phyloP scores from a whole-genome alignment of 2,329 filamentous ascomycete species.

The Aspergillus sp. region DNA sequence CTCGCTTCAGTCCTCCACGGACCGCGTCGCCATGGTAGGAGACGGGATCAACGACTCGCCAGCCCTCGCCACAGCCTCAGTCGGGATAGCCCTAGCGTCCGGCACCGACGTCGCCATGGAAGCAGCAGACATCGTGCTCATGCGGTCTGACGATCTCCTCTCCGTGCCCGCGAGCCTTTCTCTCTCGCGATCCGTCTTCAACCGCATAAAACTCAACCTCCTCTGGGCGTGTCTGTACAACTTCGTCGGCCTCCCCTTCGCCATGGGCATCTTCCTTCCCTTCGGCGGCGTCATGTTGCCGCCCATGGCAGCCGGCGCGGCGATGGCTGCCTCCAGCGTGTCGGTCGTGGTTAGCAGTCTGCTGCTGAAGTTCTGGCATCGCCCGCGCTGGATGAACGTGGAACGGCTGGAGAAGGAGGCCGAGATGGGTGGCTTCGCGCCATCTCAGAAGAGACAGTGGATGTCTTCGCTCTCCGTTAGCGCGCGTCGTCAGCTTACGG shows the following conservation, averaged over 20 bases:
- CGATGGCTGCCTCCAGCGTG: slow-evolving; percentile 86
- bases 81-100: slow-evolving; percentile 85
- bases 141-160: slow-evolving; percentile 84
- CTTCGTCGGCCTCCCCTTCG: slow-evolving; percentile 79
- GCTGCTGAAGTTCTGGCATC: slow-evolving; percentile 74
- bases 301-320: slow-evolving; percentile 86
- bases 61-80: slow-evolving; percentile 80
- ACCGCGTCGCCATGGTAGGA: slow-evolving; percentile 89
- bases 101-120: slow-evolving; percentile 98
- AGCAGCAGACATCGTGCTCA: slow-evolving; percentile 89
- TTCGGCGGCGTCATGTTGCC: slow-evolving; percentile 74
- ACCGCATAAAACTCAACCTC: slow-evolving; percentile 86
- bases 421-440: slow-evolving; percentile 13
- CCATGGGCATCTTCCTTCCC: slow-evolving; percentile 92
- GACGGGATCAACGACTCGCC: slow-evolving; percentile 98
- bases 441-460: slow-evolving; percentile 21
- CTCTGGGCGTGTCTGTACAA: slow-evolving; percentile 93
- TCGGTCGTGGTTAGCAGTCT: slow-evolving; percentile 80
- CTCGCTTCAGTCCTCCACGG: slow-evolving; percentile 62
- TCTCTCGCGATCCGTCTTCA: slow-evolving; percentile 76
- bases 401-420: slow-evolving; percentile 52
- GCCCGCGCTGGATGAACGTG: slow-evolving; percentile 79
- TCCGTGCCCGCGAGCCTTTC: slow-evolving; percentile 81
- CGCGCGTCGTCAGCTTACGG: slow-evolving; percentile 11
- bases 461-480: slow-evolving; percentile 16